Conservation (phyloP, 2,329 filamentous ascomycete species). For the Shiraia sp. region DNA sequence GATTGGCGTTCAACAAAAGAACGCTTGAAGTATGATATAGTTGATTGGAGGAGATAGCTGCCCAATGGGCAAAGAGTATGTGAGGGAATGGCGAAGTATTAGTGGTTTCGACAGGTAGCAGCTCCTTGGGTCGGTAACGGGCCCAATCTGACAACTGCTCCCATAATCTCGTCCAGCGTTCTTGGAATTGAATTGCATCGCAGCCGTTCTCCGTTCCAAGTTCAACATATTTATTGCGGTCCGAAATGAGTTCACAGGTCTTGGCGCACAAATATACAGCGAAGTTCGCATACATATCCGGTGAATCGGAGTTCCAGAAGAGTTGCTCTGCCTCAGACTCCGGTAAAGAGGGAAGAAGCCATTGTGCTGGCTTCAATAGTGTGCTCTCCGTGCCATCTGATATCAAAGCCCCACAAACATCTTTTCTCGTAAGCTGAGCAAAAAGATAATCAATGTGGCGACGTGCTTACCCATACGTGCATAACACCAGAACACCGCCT, state of each 20-base stretch:
- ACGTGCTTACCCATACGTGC: slow-evolving; percentile 52
- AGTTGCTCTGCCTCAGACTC: slow-evolving; percentile 29
- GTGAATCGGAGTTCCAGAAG: slow-evolving; percentile 42
- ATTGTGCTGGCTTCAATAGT: slow-evolving; percentile 53
- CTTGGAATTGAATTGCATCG: slow-evolving; percentile 45
- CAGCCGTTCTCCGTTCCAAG: slow-evolving; percentile 53
- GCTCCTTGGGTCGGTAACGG: slow-evolving; percentile 51
- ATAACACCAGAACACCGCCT: slow-evolving; percentile 61
- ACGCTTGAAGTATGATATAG: slow-evolving; percentile 62
- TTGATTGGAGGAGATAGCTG: slow-evolving; percentile 61
- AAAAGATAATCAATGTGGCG: not conserved
- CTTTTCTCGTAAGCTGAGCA: slow-evolving; percentile 17
- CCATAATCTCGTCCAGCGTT: slow-evolving; percentile 56
- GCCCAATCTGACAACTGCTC: slow-evolving; percentile 56
- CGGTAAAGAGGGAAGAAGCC: slow-evolving; percentile 44
- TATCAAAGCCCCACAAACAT: slow-evolving; percentile 58
- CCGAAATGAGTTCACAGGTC: slow-evolving; percentile 54
- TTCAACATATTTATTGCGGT: slow-evolving; percentile 55
- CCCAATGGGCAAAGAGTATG: slow-evolving; percentile 58
- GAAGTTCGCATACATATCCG: slow-evolving; percentile 57
- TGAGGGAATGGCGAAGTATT: slow-evolving; percentile 54
- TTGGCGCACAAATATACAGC: slow-evolving; percentile 55
- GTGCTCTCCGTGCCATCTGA: slow-evolving; percentile 53
- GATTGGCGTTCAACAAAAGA: slow-evolving; percentile 54
- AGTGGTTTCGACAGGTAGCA: slow-evolving; percentile 52